Evolutionary conservation across 805 yeast species (phyloP).

Genomic region (Kuraishia borneana): DNA sequence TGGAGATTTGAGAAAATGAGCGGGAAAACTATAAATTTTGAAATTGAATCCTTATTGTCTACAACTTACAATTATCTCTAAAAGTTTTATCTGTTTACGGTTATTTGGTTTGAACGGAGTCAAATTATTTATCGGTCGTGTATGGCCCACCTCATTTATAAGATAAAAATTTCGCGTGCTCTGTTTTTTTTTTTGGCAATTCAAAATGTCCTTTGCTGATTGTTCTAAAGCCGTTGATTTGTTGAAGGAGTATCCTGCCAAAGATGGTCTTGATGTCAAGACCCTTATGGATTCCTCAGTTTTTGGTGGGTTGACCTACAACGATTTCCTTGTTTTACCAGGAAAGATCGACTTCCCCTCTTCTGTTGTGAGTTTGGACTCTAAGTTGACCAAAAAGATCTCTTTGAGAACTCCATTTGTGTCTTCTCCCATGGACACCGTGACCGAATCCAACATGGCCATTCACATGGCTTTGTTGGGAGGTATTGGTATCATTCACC

Average conservation of each 20-base stretch:
- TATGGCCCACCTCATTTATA: no score
- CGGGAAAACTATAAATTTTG: no score
- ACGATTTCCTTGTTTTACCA: constrained; percentile 90
- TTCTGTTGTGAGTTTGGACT: constrained; percentile 62
- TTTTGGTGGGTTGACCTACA: constrained; percentile 96
- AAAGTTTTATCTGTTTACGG: no score
- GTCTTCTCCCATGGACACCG: constrained; percentile 99
- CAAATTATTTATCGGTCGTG: no score
- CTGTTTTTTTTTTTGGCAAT: neutral
- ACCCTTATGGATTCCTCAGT: constrained; percentile 80
- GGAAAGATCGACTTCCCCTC: constrained; percentile 90
- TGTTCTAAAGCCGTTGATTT: constrained; percentile 53
- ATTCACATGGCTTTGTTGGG: constrained; percentile 97
- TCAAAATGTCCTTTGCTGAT: constrained; percentile 17
- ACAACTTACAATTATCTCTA: no score
- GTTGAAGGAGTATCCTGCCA: constrained; percentile 51
- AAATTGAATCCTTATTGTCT: no score
- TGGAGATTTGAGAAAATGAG: no score
- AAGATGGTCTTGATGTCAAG: constrained; percentile 79
- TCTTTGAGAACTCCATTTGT: constrained; percentile 88
- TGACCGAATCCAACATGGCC: constrained; percentile 96
- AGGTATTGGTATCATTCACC: constrained; percentile 98
- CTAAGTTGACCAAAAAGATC: constrained; percentile 86
- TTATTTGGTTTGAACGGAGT: no score
- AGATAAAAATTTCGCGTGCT: no score